Base-by-base conservation (phyloP, 306 rosid genomes). In the Prunus mume region DNA sequence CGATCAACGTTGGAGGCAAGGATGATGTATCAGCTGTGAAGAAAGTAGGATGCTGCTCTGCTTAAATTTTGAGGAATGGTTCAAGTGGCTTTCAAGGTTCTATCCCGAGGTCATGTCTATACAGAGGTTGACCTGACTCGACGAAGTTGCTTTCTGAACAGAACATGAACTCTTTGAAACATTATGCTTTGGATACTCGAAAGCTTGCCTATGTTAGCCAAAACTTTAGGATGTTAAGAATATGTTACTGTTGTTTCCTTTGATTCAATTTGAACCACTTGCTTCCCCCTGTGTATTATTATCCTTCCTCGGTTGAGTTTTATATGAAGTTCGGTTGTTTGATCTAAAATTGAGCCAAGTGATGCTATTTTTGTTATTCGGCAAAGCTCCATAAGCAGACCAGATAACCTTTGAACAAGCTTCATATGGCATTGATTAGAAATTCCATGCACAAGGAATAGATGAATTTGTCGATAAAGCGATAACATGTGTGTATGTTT, bases 21-120 rank as follows among this genome's bases (percentile, higher is more conserved):
- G 96, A 93, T 74, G 94, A 90, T 76, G 93, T 86, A 41, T 93
- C 97, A 2, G 90, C 90, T 47, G 88, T 85, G 77, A 93, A 93
- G 93, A 78, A 87, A 73, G 71, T 38, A 19, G 96, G 92, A 54
- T 90, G 97, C 47, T 90, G 96, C 83, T 88, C 75, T 71, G 45
- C 83, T 73, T 92, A 85, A 86, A 20, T 46, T 22, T 49, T 69
- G 69, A 25, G 46, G 43, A n/a, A 38, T 70, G 54, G 41, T 78
- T 15, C 73, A 47, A 68, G 76, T 74, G 66, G 45, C 41, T 63
- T 76, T 9, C 71, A 12, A 51, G 58, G 57, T 67, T 71, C 51
- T 47, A 49, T 83, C 30, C 77, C 56, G 8, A 87, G 86, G 72
- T 74, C 67, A 78, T 85, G 81, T 80, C 75, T 30, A 61, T 80